Percentiles rank a stretch among this genome's conserved stretches.
Evolutionary conservation across 192 early-diverging fungal genomes (phyloP).

Genomic region (Pilobolus umbonatus): DNA sequence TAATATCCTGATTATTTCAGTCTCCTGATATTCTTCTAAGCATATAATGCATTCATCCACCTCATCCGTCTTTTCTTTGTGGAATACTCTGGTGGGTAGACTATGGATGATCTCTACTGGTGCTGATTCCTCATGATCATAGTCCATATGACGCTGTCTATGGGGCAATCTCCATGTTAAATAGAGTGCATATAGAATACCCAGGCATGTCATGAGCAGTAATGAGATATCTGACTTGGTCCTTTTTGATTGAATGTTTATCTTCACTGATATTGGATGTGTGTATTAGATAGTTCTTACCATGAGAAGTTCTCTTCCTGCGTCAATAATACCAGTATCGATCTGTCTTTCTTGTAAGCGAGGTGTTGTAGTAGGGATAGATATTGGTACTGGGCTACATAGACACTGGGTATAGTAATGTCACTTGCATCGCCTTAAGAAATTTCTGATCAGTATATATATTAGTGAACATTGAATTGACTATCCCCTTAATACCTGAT

Average conservation of each 20-base stretch:
- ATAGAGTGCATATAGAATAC: conserved; percentile 39
- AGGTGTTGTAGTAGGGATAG: conserved; percentile 44
- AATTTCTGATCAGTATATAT: background rate
- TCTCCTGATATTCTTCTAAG: conserved; percentile 85
- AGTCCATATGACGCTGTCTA: conserved; percentile 49
- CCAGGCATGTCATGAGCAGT: conserved; percentile 2
- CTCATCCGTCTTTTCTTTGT: conserved; percentile 51
- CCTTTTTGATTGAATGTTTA: no score
- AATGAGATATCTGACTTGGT: conserved; percentile 76
- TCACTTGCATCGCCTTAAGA: conserved; percentile 70
- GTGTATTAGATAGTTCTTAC: conserved; percentile 11
- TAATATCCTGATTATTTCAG: conserved; percentile 72
- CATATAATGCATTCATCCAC: conserved; percentile 90
- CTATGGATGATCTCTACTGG: conserved; percentile 63
- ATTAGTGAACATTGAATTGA: background rate
- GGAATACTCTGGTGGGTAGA: conserved; percentile 66
- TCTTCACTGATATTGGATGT: no score
- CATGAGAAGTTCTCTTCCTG: conserved; percentile 19
- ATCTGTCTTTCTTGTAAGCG: background rate
- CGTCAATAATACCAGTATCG: conserved; percentile 26
- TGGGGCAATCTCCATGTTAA: conserved; percentile 63
- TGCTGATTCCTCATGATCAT: conserved; percentile 68
- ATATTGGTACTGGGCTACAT: conserved; percentile 70
- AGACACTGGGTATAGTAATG: conserved; percentile 83
- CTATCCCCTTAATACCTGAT: conserved; percentile 33